Base-by-base conservation (phyloP, 345 rosid genomes). In the Bruguiera parviflora region DNA sequence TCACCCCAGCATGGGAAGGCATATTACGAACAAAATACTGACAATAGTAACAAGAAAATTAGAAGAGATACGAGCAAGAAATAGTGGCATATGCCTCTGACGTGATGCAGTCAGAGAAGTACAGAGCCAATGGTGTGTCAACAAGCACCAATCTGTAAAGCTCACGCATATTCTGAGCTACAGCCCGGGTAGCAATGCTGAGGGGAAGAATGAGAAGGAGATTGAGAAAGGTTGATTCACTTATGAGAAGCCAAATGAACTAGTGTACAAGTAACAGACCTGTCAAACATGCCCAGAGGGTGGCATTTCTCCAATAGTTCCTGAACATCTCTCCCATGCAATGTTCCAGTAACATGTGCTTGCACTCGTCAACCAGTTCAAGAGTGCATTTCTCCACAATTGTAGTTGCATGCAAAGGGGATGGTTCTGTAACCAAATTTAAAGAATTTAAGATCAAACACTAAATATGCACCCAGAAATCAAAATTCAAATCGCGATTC, bases 271-370 rank as follows among this genome's bases (percentile, higher is more conserved):
- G 60, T n/a, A 58, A 61, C 25, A 58, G 4, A 95, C 99, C 99
- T 95, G 86, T 95, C 99, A 82, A 95, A 95, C 99, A 95, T 95
- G 85, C 99, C 99, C 81, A 95, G 79, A 68, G 99, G 99, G 74
- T 95, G 99, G 74, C 99, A 95, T 67, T 95, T 95, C 84, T 95
- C 99, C 72, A 95, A 68, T 65, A 95, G 77, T 71, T 95, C 99
- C 65, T 92, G 98, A 71, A 92, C 99, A 84, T 95, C 99, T 81
- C 99, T 89, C 87, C 92, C 99, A 55, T 95, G 98, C 85, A 95
- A 66, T 60, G 99, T 92, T 65, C 99, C 99, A 61, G 99, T 90
- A 65, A 64, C 99, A 95, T 95, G 78, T 87, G 92, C 83, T 92
- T 95, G 71, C 90, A 92, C 69, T 95, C 99, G 77, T 95, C 99